Evolutionary conservation across 495 filamentous ascomycete species (phyloP), one percentile per base, ranked within the genome.

Genomic region (Aspergillus sparsus): DNA sequence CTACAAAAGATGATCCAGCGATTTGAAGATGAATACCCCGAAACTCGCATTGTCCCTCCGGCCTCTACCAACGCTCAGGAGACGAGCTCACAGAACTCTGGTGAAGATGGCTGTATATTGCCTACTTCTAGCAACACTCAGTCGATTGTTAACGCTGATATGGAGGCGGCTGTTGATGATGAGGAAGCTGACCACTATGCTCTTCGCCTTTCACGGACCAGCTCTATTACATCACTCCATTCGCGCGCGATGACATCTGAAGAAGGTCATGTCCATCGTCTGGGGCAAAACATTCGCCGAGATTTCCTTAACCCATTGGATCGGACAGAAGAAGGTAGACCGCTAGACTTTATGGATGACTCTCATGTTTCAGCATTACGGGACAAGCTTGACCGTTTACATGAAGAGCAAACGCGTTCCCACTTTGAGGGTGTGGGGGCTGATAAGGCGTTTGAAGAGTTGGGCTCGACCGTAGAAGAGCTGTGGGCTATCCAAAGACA

Each of bases 11-110:
- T 98, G 77, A 97, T 98, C 68, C 84, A 89, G 67, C 90, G 94
- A 16, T 98, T 98, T 62, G 94, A 98, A 68, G 87, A 93, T 66
- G 93, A 97, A 73, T 98, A 91, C 66, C 94, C 94, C 10, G 94
- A 98, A 68, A 93, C 88, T 2, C 85, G 91, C 12, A 72, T 92
- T 12, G 33, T 49, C 10, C 60, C 75, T 13, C 70, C 59, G 41
- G 21, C 62, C 16, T 55, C 68, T n/a, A 67, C 66, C 10, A 18
- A 60, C 34, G 55, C 55, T 7, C 67, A 64, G 6, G 76, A 78
- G n/a, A 71, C 63, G 53, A 68, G 61, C 58, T 79, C 72, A 9
- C 76, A 76, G 34, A 68, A 79, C 62, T 66, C 80, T 35, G 70
- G 76, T 57, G 71, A 80, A 44, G 69, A 78, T 64, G 62, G 68